These are phyloP conservation scores for Amphicarpaea edgeworthii DNA, from an alignment of 306 rosid genomes.

Conservation along the genomic window DNA sequence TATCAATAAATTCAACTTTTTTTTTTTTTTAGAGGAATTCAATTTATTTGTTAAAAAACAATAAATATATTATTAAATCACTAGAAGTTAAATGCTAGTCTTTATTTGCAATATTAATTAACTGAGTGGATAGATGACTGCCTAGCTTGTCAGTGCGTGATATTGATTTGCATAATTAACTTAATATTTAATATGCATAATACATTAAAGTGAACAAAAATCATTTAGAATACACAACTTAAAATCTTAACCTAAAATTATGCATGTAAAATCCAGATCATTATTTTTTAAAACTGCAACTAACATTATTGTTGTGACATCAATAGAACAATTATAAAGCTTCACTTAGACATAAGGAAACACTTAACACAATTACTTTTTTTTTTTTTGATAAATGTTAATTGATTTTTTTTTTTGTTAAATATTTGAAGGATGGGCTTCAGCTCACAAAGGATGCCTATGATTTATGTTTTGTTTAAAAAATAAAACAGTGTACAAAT, in stretches of 20 bases:
- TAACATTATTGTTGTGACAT: background rate
- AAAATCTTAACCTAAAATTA: background rate
- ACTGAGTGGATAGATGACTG: background rate
- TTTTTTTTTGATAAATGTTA: no score
- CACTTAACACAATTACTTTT: background rate
- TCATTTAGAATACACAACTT: background rate
- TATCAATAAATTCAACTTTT: no score
- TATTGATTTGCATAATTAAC: background rate
- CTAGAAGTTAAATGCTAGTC: no score
- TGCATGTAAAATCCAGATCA: background rate
- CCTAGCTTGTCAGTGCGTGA: background rate
- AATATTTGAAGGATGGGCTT: no score
- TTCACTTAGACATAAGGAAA: background rate
- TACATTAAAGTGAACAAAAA: background rate
- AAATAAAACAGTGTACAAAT: no score
- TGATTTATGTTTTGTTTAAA: no score
- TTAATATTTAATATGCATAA: background rate
- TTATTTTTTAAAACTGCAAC: background rate
- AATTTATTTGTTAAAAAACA: no score
- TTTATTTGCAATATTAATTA: no score
- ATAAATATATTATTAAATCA: no score
- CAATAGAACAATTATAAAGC: background rate
- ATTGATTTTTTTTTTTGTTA: no score
- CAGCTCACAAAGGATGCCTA: no score
- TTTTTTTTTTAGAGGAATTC: no score